Evolutionary conservation across 1,284 basidiomycete species (phyloP).

Genomic region (Fomitiporia mediterranea): DNA sequence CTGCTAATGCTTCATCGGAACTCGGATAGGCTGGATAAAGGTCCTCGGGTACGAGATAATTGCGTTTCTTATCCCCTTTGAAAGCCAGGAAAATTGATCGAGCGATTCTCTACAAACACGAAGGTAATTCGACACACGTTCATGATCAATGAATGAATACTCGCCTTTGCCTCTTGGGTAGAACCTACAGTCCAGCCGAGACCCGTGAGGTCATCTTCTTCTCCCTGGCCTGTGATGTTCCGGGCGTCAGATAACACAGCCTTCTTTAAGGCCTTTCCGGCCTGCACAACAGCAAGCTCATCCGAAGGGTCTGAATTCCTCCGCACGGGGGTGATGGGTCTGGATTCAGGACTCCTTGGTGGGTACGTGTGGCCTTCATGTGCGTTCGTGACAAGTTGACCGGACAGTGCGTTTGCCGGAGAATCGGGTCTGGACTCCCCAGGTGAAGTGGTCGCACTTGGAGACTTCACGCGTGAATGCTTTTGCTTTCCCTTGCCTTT

Average conservation of each 20-base stretch:
- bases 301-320: slow-evolving; percentile 29
- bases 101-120: slow-evolving; percentile 52
- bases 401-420: slow-evolving; percentile 2
- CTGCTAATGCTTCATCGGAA: slow-evolving; percentile 51
- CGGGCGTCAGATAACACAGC: slow-evolving; percentile 71
- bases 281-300: slow-evolving; percentile 39
- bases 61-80: slow-evolving; percentile 44
- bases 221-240: slow-evolving; percentile 50
- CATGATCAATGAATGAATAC: slow-evolving; percentile 1
- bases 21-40: slow-evolving; percentile 66
- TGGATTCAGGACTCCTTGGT: slow-evolving; percentile 11
- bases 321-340: slow-evolving; percentile 13
- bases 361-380: slow-evolving; percentile 14
- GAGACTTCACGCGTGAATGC: slow-evolving; percentile 11
- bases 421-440: slow-evolving; percentile 15
- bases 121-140: slow-evolving; percentile 23
- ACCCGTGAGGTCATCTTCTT: slow-evolving; percentile 36
- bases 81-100: slow-evolving; percentile 63
- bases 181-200: slow-evolving; percentile 51
- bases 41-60: slow-evolving; percentile 62
- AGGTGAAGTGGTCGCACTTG: slow-evolving; percentile 5
- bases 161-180: slow-evolving; percentile 60
- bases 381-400: background rate
- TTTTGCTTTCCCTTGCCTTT: slow-evolving; percentile 34
- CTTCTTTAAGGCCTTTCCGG: slow-evolving; percentile 60